Evolutionary conservation across 2,329 filamentous ascomycete species (phyloP), one percentile per base, ranked within the genome.

Genomic region (Leptographium wingfieldii): DNA sequence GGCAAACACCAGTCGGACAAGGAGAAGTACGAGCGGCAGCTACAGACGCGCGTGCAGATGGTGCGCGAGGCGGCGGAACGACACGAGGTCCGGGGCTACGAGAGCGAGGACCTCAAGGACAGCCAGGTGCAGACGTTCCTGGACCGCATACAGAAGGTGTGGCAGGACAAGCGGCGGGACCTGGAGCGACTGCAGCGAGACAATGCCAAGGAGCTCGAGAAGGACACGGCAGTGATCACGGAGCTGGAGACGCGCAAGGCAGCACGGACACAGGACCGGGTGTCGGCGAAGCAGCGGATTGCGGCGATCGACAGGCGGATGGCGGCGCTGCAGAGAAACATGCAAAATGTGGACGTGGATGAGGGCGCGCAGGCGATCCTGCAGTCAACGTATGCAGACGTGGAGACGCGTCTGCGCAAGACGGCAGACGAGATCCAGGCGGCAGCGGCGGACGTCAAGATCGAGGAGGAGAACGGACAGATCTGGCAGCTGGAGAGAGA

Each of bases 1-100:
- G 92, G 92, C 52, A 89, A 86, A 65, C 85, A 87, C 66, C 83
- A 94, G 71, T 92, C 92, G 2, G 87, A 96, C 69, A 91, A 92
- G 73, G 86, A 89, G 63, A 89, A 87, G 67, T 90, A 94, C 69
- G 90, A 96, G 69, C 83, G 87, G 4, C 88, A 96, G 65, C 70
- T 96, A 3, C 77, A 83, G 65, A 77, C 81, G 53, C 87, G 92
- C 48, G 80, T 86, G 67, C 78, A 81, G 11, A 80, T 95, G 70
- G 84, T 96, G 59, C 90, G 85, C 64, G 85, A 92, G 60, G 84
- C 89, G 46, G 90, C 92, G 19, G 79, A 83, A 54, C 79, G 78
- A 31, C 88, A 96, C 71, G 85, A 83, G 61, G 88, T 99, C 63
- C 86, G 90, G 40, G 92, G 92, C 0, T 96, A 88, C 68, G 90